Evolutionary conservation across 345 rosid genomes (phyloP).

Genomic region (Lepidium africanum): DNA sequence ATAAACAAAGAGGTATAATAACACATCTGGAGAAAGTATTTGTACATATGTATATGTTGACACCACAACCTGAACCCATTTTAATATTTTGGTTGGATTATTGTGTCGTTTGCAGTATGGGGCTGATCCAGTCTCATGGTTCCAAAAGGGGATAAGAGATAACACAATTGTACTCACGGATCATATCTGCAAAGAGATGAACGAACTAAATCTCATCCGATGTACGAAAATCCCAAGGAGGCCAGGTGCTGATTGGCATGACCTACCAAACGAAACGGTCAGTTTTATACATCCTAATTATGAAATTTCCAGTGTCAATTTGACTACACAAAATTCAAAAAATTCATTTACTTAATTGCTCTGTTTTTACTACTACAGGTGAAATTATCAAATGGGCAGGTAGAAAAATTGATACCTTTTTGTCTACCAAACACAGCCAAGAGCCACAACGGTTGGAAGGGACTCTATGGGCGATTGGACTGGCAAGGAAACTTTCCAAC

Average conservation of each 20-base stretch:
- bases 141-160: conserved; percentile 66
- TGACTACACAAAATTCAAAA: not conserved
- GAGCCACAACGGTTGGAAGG: conserved; percentile 84
- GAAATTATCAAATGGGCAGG: conserved; percentile 50
- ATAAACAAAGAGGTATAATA: conserved; percentile 39
- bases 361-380: conserved; percentile 36
- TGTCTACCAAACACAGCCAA: conserved; percentile 76
- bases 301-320: not conserved
- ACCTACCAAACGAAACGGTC: conserved; percentile 74
- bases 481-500: conserved; percentile 97
- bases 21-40: conserved; percentile 1
- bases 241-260: conserved; percentile 94
- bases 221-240: conserved; percentile 70
- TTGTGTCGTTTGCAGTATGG: conserved; percentile 40
- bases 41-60: not conserved
- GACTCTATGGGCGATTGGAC: conserved; percentile 77
- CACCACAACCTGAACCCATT: not conserved
- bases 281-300: not conserved
- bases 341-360: not conserved
- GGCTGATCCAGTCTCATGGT: conserved; percentile 67
- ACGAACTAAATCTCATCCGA: conserved; percentile 62
- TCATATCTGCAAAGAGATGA: conserved; percentile 81
- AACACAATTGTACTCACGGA: conserved; percentile 43
- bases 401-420: conserved; percentile 65
- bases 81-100: not conserved